These are phyloP conservation scores for barrel medic (Medicago truncatula) DNA, from an alignment of 306 rosid species.

Conservation along the genomic window DNA sequence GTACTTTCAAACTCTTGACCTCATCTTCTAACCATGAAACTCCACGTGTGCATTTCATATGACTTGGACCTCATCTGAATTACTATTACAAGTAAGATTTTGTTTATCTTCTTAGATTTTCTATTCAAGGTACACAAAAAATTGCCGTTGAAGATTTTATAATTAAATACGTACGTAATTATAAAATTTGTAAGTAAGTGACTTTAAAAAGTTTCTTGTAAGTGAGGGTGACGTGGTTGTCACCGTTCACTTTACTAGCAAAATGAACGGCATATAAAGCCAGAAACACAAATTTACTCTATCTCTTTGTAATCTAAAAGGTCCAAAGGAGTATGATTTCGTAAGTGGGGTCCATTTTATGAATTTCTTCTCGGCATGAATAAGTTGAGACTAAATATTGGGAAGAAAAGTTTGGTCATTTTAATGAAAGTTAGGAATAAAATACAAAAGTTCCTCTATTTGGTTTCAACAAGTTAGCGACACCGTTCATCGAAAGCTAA, in stretches of 20 bases:
- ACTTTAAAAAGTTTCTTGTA: constrained; percentile 34
- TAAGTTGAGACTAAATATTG: constrained; percentile 61
- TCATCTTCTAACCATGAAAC: background rate
- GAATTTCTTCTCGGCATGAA: constrained; percentile 38
- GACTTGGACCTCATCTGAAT: background rate
- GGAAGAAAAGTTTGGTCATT: constrained; percentile 20
- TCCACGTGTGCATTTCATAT: background rate
- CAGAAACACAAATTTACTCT: constrained; percentile 13
- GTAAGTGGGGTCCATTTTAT: constrained; percentile 44
- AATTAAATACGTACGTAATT: background rate
- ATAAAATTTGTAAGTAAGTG: background rate
- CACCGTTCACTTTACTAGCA: constrained; percentile 32
- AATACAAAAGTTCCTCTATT: background rate
- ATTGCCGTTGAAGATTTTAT: background rate
- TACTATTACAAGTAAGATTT: background rate
- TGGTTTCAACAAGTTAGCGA: background rate
- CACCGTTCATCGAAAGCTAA: background rate
- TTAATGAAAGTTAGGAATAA: constrained; percentile 19
- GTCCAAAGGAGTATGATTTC: constrained; percentile 41
- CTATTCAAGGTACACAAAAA: background rate
- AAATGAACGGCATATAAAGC: constrained; percentile 30
- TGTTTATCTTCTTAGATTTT: constrained; percentile 3
- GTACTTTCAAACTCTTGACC: background rate
- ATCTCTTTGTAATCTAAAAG: constrained; percentile 23
- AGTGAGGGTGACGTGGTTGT: constrained; percentile 46